These are phyloP conservation scores for Lasiosphaeria hispida DNA, from an alignment of 495 filamentous ascomycete species.

Conservation along the genomic window DNA sequence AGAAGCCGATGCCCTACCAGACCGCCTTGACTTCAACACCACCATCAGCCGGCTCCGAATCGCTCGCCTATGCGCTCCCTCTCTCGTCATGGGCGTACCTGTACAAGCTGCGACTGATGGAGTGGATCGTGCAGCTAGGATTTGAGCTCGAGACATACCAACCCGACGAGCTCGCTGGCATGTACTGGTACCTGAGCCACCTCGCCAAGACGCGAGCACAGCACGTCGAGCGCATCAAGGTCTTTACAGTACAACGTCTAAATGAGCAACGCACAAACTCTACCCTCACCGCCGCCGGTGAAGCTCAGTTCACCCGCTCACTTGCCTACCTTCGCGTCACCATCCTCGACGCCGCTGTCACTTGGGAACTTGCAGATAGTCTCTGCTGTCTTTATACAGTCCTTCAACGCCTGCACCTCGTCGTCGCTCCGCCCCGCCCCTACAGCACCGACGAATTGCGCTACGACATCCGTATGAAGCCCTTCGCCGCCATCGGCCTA, in stretches of 20 bases:
- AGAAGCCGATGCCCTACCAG: slow-evolving; percentile 52
- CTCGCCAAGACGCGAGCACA: slow-evolving; percentile 53
- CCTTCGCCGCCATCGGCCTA: slow-evolving; percentile 67
- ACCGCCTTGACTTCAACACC: slow-evolving; percentile 20
- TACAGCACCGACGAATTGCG: slow-evolving; percentile 69
- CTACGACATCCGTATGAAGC: slow-evolving; percentile 89
- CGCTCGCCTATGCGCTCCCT: slow-evolving; percentile 54
- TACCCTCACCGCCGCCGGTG: slow-evolving; percentile 31
- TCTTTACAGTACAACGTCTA: slow-evolving; percentile 49
- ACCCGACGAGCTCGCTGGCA: slow-evolving; percentile 77
- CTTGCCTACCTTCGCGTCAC: slow-evolving; percentile 58
- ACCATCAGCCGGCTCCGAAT: slow-evolving; percentile 24
- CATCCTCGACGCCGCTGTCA: slow-evolving; percentile 65
- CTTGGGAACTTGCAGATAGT: slow-evolving; percentile 68
- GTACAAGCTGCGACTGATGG: slow-evolving; percentile 83
- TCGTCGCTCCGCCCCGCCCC: slow-evolving; percentile 59
- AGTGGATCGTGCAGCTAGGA: slow-evolving; percentile 87
- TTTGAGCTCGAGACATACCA: slow-evolving; percentile 92
- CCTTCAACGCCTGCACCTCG: slow-evolving; percentile 57
- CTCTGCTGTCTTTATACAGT: slow-evolving; percentile 65
- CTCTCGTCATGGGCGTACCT: slow-evolving; percentile 86
- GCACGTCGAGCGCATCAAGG: slow-evolving; percentile 69
- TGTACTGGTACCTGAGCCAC: slow-evolving; percentile 82
- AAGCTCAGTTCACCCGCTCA: slow-evolving; percentile 51
- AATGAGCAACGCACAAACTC: slow-evolving; percentile 23